These are phyloP conservation scores for Pleomassaria siparia DNA, from an alignment of 2,329 filamentous ascomycete genomes.

Conservation along the genomic window DNA sequence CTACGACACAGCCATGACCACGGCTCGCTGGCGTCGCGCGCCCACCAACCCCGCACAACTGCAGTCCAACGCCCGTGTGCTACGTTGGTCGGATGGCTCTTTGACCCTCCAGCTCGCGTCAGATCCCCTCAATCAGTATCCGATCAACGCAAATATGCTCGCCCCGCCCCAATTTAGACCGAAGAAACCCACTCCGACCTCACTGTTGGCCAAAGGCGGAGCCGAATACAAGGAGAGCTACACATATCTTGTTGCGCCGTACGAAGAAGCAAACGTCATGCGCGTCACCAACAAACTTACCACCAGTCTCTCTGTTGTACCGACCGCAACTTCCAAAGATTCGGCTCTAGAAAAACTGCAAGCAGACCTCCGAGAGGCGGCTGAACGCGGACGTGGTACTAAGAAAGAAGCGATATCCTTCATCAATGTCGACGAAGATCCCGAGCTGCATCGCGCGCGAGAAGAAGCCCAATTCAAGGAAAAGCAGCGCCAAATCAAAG, in stretches of 20 bases:
- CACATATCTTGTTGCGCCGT: conserved; percentile 74
- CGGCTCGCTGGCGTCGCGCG: conserved; percentile 70
- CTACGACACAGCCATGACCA: conserved; percentile 66
- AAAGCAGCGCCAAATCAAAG: conserved; percentile 62
- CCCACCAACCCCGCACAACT: conserved; percentile 64
- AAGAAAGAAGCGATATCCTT: conserved; percentile 62
- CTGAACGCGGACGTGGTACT: conserved; percentile 48
- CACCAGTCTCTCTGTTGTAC: conserved; percentile 68
- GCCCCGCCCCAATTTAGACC: conserved; percentile 60
- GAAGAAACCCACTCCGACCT: conserved; percentile 51
- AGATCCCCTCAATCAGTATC: conserved; percentile 68
- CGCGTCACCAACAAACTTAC: conserved; percentile 76
- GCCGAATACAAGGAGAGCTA: conserved; percentile 69
- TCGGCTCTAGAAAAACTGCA: conserved; percentile 70
- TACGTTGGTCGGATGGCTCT: conserved; percentile 79
- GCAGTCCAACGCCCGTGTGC: conserved; percentile 73
- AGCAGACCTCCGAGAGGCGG: conserved; percentile 65
- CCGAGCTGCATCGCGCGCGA: conserved; percentile 72
- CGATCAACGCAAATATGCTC: conserved; percentile 69
- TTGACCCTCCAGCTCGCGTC: conserved; percentile 74
- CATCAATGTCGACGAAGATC: conserved; percentile 70
- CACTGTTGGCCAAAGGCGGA: conserved; percentile 24
- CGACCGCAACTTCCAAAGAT: conserved; percentile 68
- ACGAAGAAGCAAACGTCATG: conserved; percentile 67
- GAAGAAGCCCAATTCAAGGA: conserved; percentile 76